Conservation (phyloP, 306 rosid species). For the Gillenia trifoliata region DNA sequence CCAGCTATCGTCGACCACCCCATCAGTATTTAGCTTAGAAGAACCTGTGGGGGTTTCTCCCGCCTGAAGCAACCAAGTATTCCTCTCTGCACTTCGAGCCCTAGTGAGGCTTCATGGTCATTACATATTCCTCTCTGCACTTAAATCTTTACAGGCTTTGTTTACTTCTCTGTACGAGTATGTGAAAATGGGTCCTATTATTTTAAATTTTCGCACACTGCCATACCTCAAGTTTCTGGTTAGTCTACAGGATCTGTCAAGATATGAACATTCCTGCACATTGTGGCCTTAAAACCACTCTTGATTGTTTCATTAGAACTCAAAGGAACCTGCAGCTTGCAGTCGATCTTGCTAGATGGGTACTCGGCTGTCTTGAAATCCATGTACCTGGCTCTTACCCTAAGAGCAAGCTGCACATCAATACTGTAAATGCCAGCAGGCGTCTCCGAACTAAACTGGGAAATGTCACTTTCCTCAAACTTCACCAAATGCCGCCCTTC, state of each 20-base stretch:
- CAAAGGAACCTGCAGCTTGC: constrained; percentile 11
- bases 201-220: neutral
- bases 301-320: neutral
- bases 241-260: neutral
- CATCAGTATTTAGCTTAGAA: neutral
- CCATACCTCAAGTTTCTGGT: neutral
- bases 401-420: neutral
- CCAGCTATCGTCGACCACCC: neutral
- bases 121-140: neutral
- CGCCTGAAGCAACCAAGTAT: neutral
- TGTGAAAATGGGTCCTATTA: neutral
- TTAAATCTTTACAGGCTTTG: neutral
- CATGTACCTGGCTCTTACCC: neutral
- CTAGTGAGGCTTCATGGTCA: neutral
- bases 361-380: neutral
- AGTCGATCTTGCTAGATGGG: neutral
- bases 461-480: neutral
- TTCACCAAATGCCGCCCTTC: neutral
- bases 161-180: neutral
- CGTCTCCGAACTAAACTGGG: neutral
- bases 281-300: neutral
- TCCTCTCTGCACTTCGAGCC: neutral
- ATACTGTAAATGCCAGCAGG: neutral
- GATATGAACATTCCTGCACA: constrained; percentile 2
- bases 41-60: neutral